A percentile compares a stretch with the other conserved stretches of the same genome.
These are phyloP conservation scores for Phytophthora pinifolia DNA, from an alignment of 352 stramenopile genomes.

Conservation along the genomic window DNA sequence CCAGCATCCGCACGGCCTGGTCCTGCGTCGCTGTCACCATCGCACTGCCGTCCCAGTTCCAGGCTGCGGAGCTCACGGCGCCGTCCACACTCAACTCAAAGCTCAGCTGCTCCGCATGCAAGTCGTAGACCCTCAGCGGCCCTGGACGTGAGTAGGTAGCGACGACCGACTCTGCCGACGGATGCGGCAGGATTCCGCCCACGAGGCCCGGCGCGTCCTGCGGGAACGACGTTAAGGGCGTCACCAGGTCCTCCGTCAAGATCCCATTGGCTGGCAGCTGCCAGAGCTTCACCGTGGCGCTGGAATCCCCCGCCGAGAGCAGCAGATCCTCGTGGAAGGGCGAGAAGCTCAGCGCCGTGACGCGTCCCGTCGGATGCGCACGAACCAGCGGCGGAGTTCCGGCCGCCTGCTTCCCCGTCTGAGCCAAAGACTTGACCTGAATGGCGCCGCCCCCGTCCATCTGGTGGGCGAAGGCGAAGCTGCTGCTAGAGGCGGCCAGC, in stretches of 20 bases:
- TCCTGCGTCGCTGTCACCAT: conserved; percentile 46
- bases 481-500: conserved; percentile 38
- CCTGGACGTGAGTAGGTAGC: conserved; percentile 41
- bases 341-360: conserved; percentile 67
- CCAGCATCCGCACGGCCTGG: conserved; percentile 51
- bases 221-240: conserved; percentile 23
- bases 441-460: conserved; percentile 63
- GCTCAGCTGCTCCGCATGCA: conserved; percentile 31
- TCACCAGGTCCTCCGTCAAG: conserved; percentile 36
- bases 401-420: conserved; percentile 38
- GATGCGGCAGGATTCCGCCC: conserved; percentile 50
- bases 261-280: conserved; percentile 31
- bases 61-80: conserved; percentile 39
- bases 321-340: conserved; percentile 55
- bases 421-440: conserved; percentile 52
- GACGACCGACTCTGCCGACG: conserved; percentile 48
- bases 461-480: conserved; percentile 67
- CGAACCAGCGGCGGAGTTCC: conserved; percentile 50
- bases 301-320: conserved; percentile 56
- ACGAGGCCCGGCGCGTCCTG: conserved; percentile 22
- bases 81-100: conserved; percentile 19
- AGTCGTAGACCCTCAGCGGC: conserved; percentile 47
- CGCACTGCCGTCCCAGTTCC: conserved; percentile 73
- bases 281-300: conserved; percentile 58
- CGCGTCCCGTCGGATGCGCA: conserved; percentile 50